These are phyloP conservation scores for Diaporthe eres DNA, from an alignment of 2,329 filamentous ascomycete species.

Conservation along the genomic window DNA sequence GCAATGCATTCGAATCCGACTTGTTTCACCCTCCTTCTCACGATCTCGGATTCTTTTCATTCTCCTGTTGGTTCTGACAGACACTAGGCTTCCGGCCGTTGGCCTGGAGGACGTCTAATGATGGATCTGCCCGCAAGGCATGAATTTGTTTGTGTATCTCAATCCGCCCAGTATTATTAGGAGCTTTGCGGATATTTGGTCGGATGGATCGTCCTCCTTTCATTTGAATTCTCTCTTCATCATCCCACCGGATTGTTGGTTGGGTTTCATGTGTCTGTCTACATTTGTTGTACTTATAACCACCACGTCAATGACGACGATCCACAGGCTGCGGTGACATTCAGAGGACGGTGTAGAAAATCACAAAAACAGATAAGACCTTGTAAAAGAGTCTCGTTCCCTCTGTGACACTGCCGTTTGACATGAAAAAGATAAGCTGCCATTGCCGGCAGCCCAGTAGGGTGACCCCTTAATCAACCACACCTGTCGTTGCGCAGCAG, in stretches of 20 bases:
- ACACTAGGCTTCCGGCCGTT: background rate
- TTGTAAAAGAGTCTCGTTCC: background rate
- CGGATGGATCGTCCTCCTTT: background rate
- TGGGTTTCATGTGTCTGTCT: conserved; percentile 7
- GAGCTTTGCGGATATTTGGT: conserved; percentile 29
- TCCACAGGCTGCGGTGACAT: background rate
- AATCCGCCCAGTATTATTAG: conserved; percentile 31
- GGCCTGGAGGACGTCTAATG: background rate
- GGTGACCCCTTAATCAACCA: background rate
- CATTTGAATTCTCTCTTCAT: background rate
- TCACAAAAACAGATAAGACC: conserved; percentile 1
- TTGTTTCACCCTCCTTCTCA: background rate
- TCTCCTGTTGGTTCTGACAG: conserved; percentile 3
- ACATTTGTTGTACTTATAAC: conserved; percentile 26
- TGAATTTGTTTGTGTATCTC: conserved; percentile 27
- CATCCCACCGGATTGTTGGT: background rate
- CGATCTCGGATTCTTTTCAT: background rate
- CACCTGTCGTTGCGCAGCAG: background rate
- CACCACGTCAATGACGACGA: background rate
- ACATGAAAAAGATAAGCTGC: background rate
- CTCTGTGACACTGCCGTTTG: background rate
- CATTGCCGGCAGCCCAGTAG: background rate
- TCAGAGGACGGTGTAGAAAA: conserved; percentile 3
- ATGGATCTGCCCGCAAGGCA: conserved; percentile 4
- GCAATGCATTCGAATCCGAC: background rate